These are phyloP conservation scores for Agrocybe pediades DNA, from an alignment of 768 basidiomycete genomes.

Conservation along the genomic window DNA sequence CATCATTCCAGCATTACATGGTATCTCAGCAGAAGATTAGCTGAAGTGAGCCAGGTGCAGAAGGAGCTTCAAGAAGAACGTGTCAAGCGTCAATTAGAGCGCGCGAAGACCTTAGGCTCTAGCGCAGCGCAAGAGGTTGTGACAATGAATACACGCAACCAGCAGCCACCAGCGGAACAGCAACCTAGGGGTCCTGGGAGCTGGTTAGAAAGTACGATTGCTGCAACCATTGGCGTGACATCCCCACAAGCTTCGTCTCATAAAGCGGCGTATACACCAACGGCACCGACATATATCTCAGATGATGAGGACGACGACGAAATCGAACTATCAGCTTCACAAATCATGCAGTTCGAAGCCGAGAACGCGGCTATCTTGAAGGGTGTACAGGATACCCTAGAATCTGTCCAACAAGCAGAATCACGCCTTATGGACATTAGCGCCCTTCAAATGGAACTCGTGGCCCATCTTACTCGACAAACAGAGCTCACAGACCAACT, in stretches of 20 bases:
- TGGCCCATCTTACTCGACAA: constrained; percentile 85
- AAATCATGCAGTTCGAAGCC: constrained; percentile 89
- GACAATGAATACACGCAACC: constrained; percentile 37
- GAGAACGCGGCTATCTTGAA: constrained; percentile 89
- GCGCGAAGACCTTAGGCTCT: constrained; percentile 81
- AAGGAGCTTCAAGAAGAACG: constrained; percentile 95
- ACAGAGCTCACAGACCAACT: constrained; percentile 91
- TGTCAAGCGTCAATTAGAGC: constrained; percentile 83
- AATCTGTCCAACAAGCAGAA: constrained; percentile 91
- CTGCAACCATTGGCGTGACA: constrained; percentile 56
- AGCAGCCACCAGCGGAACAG: constrained; percentile 17
- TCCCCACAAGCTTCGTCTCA: constrained; percentile 24
- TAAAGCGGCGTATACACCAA: constrained; percentile 26
- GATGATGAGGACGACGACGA: constrained; percentile 75
- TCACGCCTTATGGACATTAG: constrained; percentile 91
- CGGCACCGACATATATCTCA: constrained; percentile 36
- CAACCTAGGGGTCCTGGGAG: constrained; percentile 34
- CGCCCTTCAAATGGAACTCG: constrained; percentile 88
- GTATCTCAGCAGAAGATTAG: constrained; percentile 82
- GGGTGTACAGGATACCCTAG: constrained; percentile 82
- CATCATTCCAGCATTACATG: constrained; percentile 93
- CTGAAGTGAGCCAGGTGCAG: constrained; percentile 76
- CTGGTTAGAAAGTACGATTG: constrained; percentile 67
- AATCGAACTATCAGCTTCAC: constrained; percentile 79
- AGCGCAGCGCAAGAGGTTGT: constrained; percentile 68